Percentiles rank a stretch among this genome's conserved stretches.
phyloP scores from a whole-genome alignment of 768 basidiomycete genomes.

The Aureoboletus auriporus region DNA sequence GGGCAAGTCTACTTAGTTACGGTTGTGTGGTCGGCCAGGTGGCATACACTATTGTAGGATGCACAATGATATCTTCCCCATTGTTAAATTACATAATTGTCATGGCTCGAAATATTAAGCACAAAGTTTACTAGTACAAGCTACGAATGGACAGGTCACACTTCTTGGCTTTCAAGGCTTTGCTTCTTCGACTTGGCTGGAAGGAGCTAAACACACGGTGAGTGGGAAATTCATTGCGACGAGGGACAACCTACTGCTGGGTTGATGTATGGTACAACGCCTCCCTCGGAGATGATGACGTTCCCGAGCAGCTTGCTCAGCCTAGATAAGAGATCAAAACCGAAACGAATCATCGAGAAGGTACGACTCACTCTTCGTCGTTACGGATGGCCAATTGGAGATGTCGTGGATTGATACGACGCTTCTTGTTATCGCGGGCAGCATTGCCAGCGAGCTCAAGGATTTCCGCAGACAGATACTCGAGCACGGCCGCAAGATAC shows the following conservation, averaged over 20 bases:
- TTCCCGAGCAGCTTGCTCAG: slow-evolving; percentile 68
- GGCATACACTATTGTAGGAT: slow-evolving; percentile 28
- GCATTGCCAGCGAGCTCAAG: slow-evolving; percentile 90
- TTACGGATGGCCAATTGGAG: slow-evolving; percentile 93
- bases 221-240: neutral
- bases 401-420: slow-evolving; percentile 94
- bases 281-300: slow-evolving; percentile 94
- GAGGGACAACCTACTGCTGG: slow-evolving; percentile 38
- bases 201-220: slow-evolving; percentile 19
- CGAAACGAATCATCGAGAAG: neutral
- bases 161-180: slow-evolving; percentile 30
- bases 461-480: slow-evolving; percentile 91
- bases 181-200: slow-evolving; percentile 31
- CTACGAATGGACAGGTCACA: slow-evolving; percentile 10
- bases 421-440: slow-evolving; percentile 89
- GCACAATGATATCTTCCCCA: slow-evolving; percentile 21
- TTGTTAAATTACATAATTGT: too few species aligned
- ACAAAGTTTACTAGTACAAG: too few species aligned
- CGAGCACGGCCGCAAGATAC: slow-evolving; percentile 89
- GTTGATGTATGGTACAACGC: slow-evolving; percentile 84
- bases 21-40: slow-evolving; percentile 2
- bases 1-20: slow-evolving; percentile 47
- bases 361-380: slow-evolving; percentile 70
- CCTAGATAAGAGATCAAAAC: slow-evolving; percentile 30
- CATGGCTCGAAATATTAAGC: too few species aligned